These are phyloP conservation scores for Alternaria gansuensis DNA, from an alignment of 2,329 filamentous ascomycete genomes.

Conservation along the genomic window DNA sequence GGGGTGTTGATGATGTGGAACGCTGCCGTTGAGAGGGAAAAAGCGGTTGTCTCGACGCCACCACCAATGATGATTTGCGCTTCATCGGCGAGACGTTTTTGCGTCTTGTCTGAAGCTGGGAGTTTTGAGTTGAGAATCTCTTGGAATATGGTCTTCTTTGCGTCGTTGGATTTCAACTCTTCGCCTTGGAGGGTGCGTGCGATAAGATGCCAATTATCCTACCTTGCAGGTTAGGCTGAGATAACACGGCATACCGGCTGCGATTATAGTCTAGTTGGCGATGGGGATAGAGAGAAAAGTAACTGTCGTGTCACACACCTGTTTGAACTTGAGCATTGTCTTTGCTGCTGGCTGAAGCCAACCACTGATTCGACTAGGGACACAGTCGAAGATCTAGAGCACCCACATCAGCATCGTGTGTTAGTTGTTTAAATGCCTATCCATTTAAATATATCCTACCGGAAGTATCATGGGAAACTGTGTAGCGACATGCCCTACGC, in stretches of 20 bases:
- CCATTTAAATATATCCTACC: slow-evolving; percentile 26
- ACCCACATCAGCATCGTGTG: background rate
- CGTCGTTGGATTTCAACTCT: slow-evolving; percentile 45
- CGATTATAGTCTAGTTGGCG: too few relatives aligned
- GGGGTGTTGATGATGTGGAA: slow-evolving; percentile 49
- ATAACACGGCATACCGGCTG: background rate
- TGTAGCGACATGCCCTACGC: slow-evolving; percentile 45
- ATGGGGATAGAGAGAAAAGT: background rate
- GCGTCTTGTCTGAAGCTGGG: slow-evolving; percentile 49
- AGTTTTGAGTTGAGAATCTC: slow-evolving; percentile 45
- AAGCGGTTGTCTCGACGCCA: slow-evolving; percentile 53
- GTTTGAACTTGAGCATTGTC: slow-evolving; percentile 44
- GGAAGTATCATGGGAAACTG: slow-evolving; percentile 46
- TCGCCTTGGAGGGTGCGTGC: slow-evolving; percentile 41
- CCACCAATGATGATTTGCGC: slow-evolving; percentile 52
- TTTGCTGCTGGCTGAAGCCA: slow-evolving; percentile 47
- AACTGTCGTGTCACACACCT: slow-evolving; percentile 27
- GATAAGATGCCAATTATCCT: slow-evolving; percentile 41
- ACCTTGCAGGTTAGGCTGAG: background rate
- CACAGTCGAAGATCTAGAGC: slow-evolving; percentile 46
- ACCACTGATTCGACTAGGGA: slow-evolving; percentile 42
- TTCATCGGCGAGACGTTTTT: slow-evolving; percentile 51
- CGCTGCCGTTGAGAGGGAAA: slow-evolving; percentile 39
- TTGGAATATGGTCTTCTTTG: slow-evolving; percentile 48
- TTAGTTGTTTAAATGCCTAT: background rate